Percentiles rank a stretch among this genome's conserved stretches.
phyloP scores from a whole-genome alignment of 1,284 basidiomycete genomes.

The Sanghuangporus baumii region DNA sequence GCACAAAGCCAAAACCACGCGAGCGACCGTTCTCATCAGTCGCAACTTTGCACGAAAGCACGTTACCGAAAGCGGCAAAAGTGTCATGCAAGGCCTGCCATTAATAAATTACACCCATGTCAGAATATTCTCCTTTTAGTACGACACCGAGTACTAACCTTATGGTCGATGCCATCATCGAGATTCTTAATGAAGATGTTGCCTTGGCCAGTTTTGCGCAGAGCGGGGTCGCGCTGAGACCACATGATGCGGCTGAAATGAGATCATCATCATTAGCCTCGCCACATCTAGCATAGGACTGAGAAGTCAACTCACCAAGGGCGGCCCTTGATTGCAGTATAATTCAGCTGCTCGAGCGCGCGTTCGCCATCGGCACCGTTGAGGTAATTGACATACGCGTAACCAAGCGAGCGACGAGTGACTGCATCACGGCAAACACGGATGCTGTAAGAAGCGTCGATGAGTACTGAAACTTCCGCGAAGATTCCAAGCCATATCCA shows the following conservation, averaged over 20 bases:
- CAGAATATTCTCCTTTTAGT: conserved; percentile 1
- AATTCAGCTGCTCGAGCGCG: conserved; percentile 98
- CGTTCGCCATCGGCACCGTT: conserved; percentile 97
- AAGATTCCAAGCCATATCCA: conserved; percentile 12
- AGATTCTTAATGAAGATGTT: conserved; percentile 99
- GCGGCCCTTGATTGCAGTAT: conserved; percentile 97
- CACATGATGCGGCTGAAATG: conserved; percentile 94
- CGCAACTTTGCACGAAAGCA: conserved; percentile 99
- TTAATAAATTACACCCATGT: background rate
- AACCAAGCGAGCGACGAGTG: conserved; percentile 98
- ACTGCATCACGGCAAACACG: conserved; percentile 99
- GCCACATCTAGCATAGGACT: conserved; percentile 6
- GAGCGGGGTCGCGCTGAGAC: conserved; percentile 99
- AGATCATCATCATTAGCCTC: conserved; percentile 16
- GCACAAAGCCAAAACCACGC: conserved; percentile 97
- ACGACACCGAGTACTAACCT: conserved; percentile 44
- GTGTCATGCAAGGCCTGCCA: conserved; percentile 94
- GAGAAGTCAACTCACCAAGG: conserved; percentile 64
- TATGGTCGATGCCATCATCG: conserved; percentile 98
- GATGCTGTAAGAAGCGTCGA: conserved; percentile 53
- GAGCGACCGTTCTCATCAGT: conserved; percentile 90
- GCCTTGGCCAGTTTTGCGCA: conserved; percentile 99
- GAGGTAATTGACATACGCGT: conserved; percentile 99
- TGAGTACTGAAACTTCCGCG: background rate
- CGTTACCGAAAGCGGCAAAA: conserved; percentile 98